Evolutionary conservation across 2,329 filamentous ascomycete genomes (phyloP).

Genomic region (Fusarium nelsonii): DNA sequence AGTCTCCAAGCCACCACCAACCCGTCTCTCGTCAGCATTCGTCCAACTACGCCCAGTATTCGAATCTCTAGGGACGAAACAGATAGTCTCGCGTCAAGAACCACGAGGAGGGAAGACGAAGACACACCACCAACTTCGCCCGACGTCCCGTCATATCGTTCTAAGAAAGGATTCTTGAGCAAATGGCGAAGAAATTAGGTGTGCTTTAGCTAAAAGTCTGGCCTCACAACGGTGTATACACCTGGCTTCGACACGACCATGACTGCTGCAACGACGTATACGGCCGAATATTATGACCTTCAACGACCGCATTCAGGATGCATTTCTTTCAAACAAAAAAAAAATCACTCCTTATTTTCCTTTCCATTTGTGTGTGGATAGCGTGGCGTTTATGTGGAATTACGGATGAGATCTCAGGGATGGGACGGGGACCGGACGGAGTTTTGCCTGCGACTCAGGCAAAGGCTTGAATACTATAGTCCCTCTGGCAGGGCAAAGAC

Average conservation of each 20-base stretch:
- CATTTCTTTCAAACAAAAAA: conserved; percentile 10
- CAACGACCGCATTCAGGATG: conserved; percentile 40
- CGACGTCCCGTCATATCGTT: conserved; percentile 48
- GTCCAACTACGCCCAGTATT: conserved; percentile 51
- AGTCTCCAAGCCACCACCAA: conserved; percentile 40
- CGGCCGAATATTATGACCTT: conserved; percentile 39
- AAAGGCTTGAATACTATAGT: conserved; percentile 31
- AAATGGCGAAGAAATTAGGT: conserved; percentile 44
- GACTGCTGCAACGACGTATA: conserved; percentile 33
- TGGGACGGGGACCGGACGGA: not conserved
- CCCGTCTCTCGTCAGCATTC: conserved; percentile 48
- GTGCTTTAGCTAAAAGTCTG: conserved; percentile 9
- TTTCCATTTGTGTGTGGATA: conserved; percentile 34
- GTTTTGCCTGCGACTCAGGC: conserved; percentile 13
- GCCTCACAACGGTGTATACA: conserved; percentile 14
- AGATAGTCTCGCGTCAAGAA: conserved; percentile 54
- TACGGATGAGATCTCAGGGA: conserved; percentile 10
- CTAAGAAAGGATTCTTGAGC: conserved; percentile 47
- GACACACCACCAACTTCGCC: conserved; percentile 55
- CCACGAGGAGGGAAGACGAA: conserved; percentile 47
- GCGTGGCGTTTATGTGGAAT: conserved; percentile 41
- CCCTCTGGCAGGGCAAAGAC: conserved; percentile 45
- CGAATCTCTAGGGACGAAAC: conserved; percentile 54
- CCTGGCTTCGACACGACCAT: conserved; percentile 25
- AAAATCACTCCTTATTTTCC: conserved; percentile 17